These are phyloP conservation scores for Cryptococcus deneoformans DNA, from an alignment of 1,284 basidiomycete species.

Conservation along the genomic window DNA sequence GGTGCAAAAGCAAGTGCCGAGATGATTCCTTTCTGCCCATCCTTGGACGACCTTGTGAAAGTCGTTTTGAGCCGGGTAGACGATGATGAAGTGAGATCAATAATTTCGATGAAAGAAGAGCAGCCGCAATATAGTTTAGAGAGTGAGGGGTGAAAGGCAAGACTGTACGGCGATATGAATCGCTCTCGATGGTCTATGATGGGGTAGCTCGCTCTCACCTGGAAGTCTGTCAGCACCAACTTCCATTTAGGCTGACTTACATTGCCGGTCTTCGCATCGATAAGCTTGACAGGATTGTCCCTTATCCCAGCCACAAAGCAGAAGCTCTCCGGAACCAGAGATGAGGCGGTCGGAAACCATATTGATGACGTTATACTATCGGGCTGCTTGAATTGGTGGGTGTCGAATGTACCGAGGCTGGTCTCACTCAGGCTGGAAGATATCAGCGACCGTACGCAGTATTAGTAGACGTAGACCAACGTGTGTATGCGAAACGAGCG, in stretches of 20 bases:
- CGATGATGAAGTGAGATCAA: slow-evolving; percentile 60
- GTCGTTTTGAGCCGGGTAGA: slow-evolving; percentile 67
- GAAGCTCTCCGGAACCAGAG: slow-evolving; percentile 59
- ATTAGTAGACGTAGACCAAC: slow-evolving; percentile 16
- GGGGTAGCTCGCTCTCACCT: slow-evolving; percentile 84
- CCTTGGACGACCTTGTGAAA: slow-evolving; percentile 70
- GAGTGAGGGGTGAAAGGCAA: slow-evolving; percentile 69
- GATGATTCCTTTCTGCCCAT: slow-evolving; percentile 83
- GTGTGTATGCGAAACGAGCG: slow-evolving; percentile 31
- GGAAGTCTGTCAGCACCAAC: not conserved
- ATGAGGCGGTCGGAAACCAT: slow-evolving; percentile 77
- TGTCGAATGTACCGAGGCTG: slow-evolving; percentile 1
- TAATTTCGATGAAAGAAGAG: slow-evolving; percentile 83
- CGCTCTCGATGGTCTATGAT: slow-evolving; percentile 89
- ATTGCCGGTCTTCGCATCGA: slow-evolving; percentile 72
- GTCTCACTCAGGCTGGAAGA: not conserved
- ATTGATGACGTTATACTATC: slow-evolving; percentile 67
- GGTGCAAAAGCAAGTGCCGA: slow-evolving; percentile 75
- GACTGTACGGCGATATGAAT: slow-evolving; percentile 74
- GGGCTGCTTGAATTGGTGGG: slow-evolving; percentile 54
- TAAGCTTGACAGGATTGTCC: slow-evolving; percentile 74
- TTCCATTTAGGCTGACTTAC: slow-evolving; percentile 53
- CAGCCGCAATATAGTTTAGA: slow-evolving; percentile 82
- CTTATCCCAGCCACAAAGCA: slow-evolving; percentile 78
- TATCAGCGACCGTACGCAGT: no score